phyloP scores from a whole-genome alignment of 331 rosid species.

The Quercus lobata region DNA sequence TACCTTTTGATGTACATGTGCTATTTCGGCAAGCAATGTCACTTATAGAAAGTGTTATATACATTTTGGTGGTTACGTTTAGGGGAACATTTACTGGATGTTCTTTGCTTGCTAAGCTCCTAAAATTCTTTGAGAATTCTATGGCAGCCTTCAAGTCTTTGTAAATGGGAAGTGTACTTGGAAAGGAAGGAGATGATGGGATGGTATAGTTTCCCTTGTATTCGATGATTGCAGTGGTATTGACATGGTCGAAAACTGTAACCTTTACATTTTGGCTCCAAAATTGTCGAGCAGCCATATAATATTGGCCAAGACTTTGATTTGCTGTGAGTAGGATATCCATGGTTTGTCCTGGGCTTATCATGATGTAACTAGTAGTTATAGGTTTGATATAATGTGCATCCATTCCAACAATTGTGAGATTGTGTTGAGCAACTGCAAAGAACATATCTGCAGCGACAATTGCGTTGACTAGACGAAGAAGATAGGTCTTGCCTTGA shows the following conservation, averaged over 20 bases:
- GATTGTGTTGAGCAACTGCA: slow-evolving; percentile 30
- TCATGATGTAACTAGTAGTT: slow-evolving; percentile 33
- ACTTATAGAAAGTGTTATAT: slow-evolving; percentile 37
- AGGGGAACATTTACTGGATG: slow-evolving; percentile 34
- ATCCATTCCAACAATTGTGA: slow-evolving; percentile 41
- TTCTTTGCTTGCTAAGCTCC: slow-evolving; percentile 12
- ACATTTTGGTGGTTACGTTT: slow-evolving; percentile 9
- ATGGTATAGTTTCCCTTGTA: neutral
- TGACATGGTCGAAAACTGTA: slow-evolving; percentile 34
- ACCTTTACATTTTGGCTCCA: too few species aligned
- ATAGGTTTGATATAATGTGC: slow-evolving; percentile 42
- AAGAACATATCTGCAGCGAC: slow-evolving; percentile 45
- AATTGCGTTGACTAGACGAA: slow-evolving; percentile 38
- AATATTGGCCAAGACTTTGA: slow-evolving; percentile 28
- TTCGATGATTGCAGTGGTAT: slow-evolving; percentile 23
- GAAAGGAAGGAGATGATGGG: neutral
- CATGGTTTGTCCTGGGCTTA: slow-evolving; percentile 57
- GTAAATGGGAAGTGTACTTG: neutral
- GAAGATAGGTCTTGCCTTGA: slow-evolving; percentile 44
- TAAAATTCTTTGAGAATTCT: slow-evolving; percentile 8
- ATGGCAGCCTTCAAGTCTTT: slow-evolving; percentile 4
- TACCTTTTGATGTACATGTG: slow-evolving; percentile 33
- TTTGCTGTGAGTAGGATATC: slow-evolving; percentile 42
- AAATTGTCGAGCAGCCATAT: slow-evolving; percentile 22
- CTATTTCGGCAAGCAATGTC: slow-evolving; percentile 31